Base-by-base conservation (phyloP, 164 flowering plant genomes). In the Chimonanthus salicifolius region DNA sequence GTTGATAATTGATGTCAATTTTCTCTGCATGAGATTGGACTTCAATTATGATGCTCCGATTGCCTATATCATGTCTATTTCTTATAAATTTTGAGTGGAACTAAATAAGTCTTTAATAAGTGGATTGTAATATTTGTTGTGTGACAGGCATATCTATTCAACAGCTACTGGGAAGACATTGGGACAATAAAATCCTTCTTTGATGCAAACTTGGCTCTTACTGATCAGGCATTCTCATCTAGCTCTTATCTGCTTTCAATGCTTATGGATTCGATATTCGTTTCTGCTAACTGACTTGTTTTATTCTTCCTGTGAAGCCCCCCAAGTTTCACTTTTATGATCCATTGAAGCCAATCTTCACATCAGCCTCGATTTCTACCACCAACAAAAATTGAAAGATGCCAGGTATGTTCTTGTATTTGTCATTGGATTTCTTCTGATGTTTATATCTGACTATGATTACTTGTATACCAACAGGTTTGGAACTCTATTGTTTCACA, bases 131-230 rank as follows among this genome's bases (percentile, higher is more conserved):
- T 67, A 60, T 47, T 51, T 21, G 66, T 18, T 21, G 72, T 66
- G n/a, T 80, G 58, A 8, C 88, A 92, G 97, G 96, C 90, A 48
- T 92, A 86, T 76, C 66, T 89, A 44, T 92, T 91, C 80, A 86
- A 87, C 77, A 96, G 87, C 77, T 92, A 92, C 74, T 92, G 96
- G 96, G 98, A 92, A 68, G 98, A 92, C 64, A 92, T 92, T 70
- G 96, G 98, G 72, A 92, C 92, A 49, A 84, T 92, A 72, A 87
- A 81, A 77, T 80, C 90, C 44, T 92, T 92, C 70, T 92, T 81
- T 73, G 96, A 92, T 71, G 98, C 98, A 62, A 92, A 89, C 75
- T 69, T 92, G 76, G 98, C 92, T 13, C 92, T 92, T 47, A 83
- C 96, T 11, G 85, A 89, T 77, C 90, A 92, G 98, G 98, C 88